These are phyloP conservation scores for Rhizophora mangle DNA, from an alignment of 345 rosid genomes.

Conservation along the genomic window DNA sequence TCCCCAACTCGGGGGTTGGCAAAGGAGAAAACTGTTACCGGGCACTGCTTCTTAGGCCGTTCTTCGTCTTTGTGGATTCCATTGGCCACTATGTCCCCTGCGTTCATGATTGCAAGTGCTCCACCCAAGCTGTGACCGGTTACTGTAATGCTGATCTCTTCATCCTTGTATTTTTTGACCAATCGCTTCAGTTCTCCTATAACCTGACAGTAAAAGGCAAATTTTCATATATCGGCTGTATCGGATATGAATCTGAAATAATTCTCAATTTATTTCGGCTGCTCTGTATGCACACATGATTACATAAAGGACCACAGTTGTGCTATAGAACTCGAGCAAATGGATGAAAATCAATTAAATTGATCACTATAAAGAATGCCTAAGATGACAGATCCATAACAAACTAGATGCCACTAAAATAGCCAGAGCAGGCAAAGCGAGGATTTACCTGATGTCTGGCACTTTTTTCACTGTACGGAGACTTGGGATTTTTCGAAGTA, in stretches of 20 bases:
- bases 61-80: slow-evolving; percentile 22
- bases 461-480: slow-evolving; percentile 38
- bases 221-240: background rate
- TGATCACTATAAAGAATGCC: background rate
- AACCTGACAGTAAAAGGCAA: slow-evolving; percentile 36
- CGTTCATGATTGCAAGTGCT: slow-evolving; percentile 47
- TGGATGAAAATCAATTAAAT: no score
- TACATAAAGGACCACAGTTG: no score
- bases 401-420: background rate
- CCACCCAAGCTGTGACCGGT: slow-evolving; percentile 66
- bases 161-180: slow-evolving; percentile 44
- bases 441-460: slow-evolving; percentile 56
- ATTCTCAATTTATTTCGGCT: background rate
- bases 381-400: background rate
- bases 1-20: slow-evolving; percentile 59
- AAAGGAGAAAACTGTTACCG: slow-evolving; percentile 49
- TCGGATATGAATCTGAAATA: background rate
- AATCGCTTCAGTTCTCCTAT: slow-evolving; percentile 44
- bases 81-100: slow-evolving; percentile 46
- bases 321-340: no score
- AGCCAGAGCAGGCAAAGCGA: background rate
- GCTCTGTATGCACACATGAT: background rate
- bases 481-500: slow-evolving; percentile 41
- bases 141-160: slow-evolving; percentile 57
- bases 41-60: slow-evolving; percentile 23